Base-by-base conservation (phyloP, 306 rosid genomes). In the Lathyrus sativus region DNA sequence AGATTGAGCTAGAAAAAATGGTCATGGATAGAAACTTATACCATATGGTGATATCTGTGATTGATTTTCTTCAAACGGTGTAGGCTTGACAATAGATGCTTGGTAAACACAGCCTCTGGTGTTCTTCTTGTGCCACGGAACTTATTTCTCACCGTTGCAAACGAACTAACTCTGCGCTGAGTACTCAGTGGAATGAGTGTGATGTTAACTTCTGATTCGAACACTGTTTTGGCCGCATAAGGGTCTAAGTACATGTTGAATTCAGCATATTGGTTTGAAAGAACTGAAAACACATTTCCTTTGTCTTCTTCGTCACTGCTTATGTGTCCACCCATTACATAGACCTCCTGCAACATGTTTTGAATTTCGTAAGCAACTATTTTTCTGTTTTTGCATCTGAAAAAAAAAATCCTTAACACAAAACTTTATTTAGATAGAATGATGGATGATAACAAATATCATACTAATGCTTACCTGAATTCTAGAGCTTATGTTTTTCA, bases 231-330 rank as follows among this genome's bases (percentile, higher is more conserved):
- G 65, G 97, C 97, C 37, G 92, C 97, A 43, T 86, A 50, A 51
- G 99, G 99, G 68, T 93, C 97, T 42, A 93, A 81, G 51, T 85
- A 90, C 84, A 90, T 84, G 37, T 90, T 93, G 91, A 90, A 82
- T 78, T 93, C 99, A 13, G 96, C 92, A 70, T 83, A 83, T 73
- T 73, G 41, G 57, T 87, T 88, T 7, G 95, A 82, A 49, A 95
- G 88, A 71, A 85, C 64, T 2, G 96, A 73, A 65, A 90, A 88
- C 46, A 93, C 67, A 67, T 90, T 88, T 62, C 95, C 97, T 81
- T 78, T 81, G 68, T 86, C 99, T 35, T 13, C 33, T 17, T 33
- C 72, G 48, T 37, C 73, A 13, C 14, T 45, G 73, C 84, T 85
- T 38, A 88, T 63, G 66, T 88, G 99, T 24, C 97, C 99, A 67